Base-by-base conservation (phyloP, 805 yeast species). In the Nakazawaea pomicola region DNA sequence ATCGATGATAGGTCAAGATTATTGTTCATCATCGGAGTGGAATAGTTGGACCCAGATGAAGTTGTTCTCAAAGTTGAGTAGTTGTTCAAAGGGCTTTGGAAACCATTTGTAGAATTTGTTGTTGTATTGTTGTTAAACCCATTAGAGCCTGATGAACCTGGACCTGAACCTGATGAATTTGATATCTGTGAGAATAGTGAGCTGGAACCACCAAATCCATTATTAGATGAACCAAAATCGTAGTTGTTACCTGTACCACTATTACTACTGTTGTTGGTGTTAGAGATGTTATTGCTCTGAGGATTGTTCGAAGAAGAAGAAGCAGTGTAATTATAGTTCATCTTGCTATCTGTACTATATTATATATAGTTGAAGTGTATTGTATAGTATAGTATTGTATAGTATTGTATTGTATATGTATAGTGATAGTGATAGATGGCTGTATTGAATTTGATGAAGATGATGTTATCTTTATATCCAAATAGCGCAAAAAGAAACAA, bases 61-160 rank as follows among this genome's bases (percentile, higher is more conserved):
- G 34, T 15, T 4, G 33, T 17, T 33, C 32, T 39, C 29, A 39
- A 33, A 15, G 29, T 33, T 3, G 33, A 15, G 20, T 32, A 25
- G n/a, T 15, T 20, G 23, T 39, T 39, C 17, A 39, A 33, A 17
- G 43, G 43, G 18, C 38, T 33, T 17, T 39, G 43, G 18, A 33
- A 39, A 6, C 10, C 12, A n/a, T 35, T n/a, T n/a, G n/a, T n/a
- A n/a, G n/a, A n/a, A n/a, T n/a, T n/a, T n/a, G n/a, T n/a, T n/a
- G n/a, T n/a, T n/a, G n/a, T n/a, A n/a, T n/a, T n/a, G n/a, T n/a
- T n/a, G n/a, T n/a, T n/a, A n/a, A n/a, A n/a, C n/a, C n/a, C n/a
- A n/a, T n/a, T n/a, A n/a, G n/a, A n/a, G n/a, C 18, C 7, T 8
- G 29, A 12, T 23, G 37, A 10, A 23, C 29, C 12, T 33, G 29